Evolutionary conservation across 1,284 basidiomycete genomes (phyloP).

Genomic region (Naganishia albida): DNA sequence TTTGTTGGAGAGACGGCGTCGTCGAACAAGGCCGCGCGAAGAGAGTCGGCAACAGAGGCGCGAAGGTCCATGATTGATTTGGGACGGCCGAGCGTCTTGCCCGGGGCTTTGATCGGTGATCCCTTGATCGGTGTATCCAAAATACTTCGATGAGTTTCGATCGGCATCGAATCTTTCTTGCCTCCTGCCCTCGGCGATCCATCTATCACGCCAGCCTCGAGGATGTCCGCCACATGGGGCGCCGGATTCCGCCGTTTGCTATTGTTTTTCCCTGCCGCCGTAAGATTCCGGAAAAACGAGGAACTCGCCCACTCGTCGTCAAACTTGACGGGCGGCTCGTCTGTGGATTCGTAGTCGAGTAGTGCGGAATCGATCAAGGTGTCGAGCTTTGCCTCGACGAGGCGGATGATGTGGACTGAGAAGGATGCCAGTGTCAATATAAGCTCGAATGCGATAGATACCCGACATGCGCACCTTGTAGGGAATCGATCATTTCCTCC

Average conservation of each 20-base stretch:
- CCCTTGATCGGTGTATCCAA: slow-evolving; percentile 4
- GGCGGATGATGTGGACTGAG: slow-evolving; percentile 89
- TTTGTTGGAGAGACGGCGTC: slow-evolving; percentile 59
- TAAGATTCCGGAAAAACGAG: slow-evolving; percentile 69
- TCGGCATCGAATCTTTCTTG: background rate
- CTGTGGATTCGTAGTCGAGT: slow-evolving; percentile 77
- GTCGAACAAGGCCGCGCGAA: slow-evolving; percentile 4
- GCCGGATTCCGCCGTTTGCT: slow-evolving; percentile 59
- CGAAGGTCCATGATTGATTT: slow-evolving; percentile 19
- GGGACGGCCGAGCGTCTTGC: slow-evolving; percentile 6
- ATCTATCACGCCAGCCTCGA: background rate
- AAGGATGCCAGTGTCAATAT: too few relatives aligned
- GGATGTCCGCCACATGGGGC: slow-evolving; percentile 18
- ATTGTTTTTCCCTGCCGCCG: slow-evolving; percentile 66
- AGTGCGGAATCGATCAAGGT: slow-evolving; percentile 77
- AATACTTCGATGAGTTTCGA: too few relatives aligned
- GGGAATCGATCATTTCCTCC: slow-evolving; percentile 83
- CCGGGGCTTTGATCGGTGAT: background rate
- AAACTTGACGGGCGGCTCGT: slow-evolving; percentile 79
- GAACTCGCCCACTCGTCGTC: slow-evolving; percentile 84
- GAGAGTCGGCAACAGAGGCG: slow-evolving; percentile 2
- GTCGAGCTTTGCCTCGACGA: slow-evolving; percentile 86
- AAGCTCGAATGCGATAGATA: background rate
- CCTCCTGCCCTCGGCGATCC: slow-evolving; percentile 1
- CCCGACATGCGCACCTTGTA: slow-evolving; percentile 67